A percentile compares a stretch with the other conserved stretches of the same genome.
Evolutionary conservation across 2,329 filamentous ascomycete genomes (phyloP).

Genomic region (Colletotrichum neosansevieriae): DNA sequence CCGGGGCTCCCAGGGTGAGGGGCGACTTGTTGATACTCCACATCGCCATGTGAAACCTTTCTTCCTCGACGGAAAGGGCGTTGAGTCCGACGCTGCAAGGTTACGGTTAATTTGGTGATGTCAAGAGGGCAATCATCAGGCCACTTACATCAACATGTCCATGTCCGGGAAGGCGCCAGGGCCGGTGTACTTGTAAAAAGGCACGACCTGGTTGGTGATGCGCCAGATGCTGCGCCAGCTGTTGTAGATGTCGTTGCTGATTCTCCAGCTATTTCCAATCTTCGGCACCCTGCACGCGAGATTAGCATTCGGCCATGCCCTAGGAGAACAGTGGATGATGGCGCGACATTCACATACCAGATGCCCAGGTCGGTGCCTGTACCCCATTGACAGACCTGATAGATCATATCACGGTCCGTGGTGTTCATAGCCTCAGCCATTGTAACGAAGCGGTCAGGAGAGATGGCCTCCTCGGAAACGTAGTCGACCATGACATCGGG

Average conservation of each 20-base stretch:
- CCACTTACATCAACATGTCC: slow-evolving; percentile 62
- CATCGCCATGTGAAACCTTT: slow-evolving; percentile 64
- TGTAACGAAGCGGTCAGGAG: slow-evolving; percentile 56
- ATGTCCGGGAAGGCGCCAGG: slow-evolving; percentile 63
- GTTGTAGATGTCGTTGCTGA: slow-evolving; percentile 66
- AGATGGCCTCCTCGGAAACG: slow-evolving; percentile 52
- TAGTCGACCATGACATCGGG: slow-evolving; percentile 57
- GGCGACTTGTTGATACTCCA: slow-evolving; percentile 66
- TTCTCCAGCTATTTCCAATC: slow-evolving; percentile 60
- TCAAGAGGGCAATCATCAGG: not conserved
- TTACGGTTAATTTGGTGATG: not conserved
- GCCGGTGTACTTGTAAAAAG: slow-evolving; percentile 57
- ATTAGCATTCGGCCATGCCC: not conserved
- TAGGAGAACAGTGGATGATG: too few species aligned
- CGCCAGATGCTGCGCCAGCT: slow-evolving; percentile 64
- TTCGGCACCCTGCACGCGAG: slow-evolving; percentile 21
- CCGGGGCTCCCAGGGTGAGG: slow-evolving; percentile 59
- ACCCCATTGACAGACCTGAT: slow-evolving; percentile 67
- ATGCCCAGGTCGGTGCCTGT: slow-evolving; percentile 59
- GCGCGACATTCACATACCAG: slow-evolving; percentile 55
- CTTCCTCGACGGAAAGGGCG: slow-evolving; percentile 58
- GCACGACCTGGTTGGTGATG: slow-evolving; percentile 64
- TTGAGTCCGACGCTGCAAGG: slow-evolving; percentile 57
- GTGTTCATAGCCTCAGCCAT: slow-evolving; percentile 58
- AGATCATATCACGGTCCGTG: slow-evolving; percentile 57